Base-by-base conservation (phyloP, 1,284 basidiomycete genomes). In the Tilletia caries region DNA sequence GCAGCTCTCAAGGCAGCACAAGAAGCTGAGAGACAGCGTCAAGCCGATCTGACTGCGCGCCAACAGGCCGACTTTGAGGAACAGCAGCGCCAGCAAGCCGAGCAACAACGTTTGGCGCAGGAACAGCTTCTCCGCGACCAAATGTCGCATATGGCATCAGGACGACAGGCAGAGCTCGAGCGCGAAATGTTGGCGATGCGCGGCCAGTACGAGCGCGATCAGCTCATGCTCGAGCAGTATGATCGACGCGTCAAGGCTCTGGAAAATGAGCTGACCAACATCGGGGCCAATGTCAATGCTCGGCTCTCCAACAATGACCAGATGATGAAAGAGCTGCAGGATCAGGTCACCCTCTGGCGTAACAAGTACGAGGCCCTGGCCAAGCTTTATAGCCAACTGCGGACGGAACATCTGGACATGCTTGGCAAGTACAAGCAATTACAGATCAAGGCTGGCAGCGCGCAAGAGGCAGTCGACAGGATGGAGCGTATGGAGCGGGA, bases 401-500 rank as follows among this genome's bases (percentile, higher is more conserved):
- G 96, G 60, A 91, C 92, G 41, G 96, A 98, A 84, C 96, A 99
- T 84, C 87, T 99, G 67, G 96, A 99, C 79, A 92, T 98, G 89
- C 89, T 99, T 65, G 89, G 90, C 79, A 98, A 96, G 85, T 95
- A 92, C 87, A 98, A 98, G 86, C 91, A 93, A 80, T 89, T 96
- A 88, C 95, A 98, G 83, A 89, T 98, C 79, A 98, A 97, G 85
- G 96, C 96, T 25, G 96, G 95, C 83, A 97, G 94, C 67, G 95
- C 96, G 0, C 95, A 98, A 84, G 96, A 98, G 85, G 93, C 95
- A n/a, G 91, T 98, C 67, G 95, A 98, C 84, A 91, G 91, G 80
- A 98, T 98, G 94, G 96, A 98, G 85, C 88, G 95, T 71, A 98
- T 98, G 95, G 96, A 99, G 84, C 87, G 95, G 44, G 96, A 99